Conservation (phyloP, 2,329 filamentous ascomycete genomes). For the Acrocalymma vagum region DNA sequence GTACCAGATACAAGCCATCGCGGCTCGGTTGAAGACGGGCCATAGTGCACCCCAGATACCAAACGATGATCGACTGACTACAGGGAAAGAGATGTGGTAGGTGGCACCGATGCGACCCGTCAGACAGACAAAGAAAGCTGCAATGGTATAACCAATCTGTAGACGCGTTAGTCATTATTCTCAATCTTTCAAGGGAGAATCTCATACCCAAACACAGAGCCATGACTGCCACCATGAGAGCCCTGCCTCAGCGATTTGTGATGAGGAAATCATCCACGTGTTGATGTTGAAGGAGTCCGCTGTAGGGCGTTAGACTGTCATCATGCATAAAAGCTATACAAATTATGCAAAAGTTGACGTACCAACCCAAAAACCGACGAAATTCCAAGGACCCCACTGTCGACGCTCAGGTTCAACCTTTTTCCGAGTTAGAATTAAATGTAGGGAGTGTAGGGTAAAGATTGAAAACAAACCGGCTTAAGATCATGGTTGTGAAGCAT, state of each 20-base stretch:
- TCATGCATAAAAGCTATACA: neutral
- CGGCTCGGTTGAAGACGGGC: conserved; percentile 90
- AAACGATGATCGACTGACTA: conserved; percentile 79
- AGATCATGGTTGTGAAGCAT: conserved; percentile 89
- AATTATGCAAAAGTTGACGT: conserved; percentile 14
- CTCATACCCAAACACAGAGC: conserved; percentile 73
- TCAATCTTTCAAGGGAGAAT: neutral
- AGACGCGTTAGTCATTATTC: conserved; percentile 6
- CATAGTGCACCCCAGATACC: conserved; percentile 90
- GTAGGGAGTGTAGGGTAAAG: no score
- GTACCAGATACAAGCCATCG: conserved; percentile 88
- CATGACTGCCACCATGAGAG: conserved; percentile 89
- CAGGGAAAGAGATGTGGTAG: conserved; percentile 91
- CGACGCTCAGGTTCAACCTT: conserved; percentile 78
- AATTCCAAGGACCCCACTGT: conserved; percentile 88
- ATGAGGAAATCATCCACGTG: conserved; percentile 92
- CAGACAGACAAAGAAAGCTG: conserved; percentile 72
- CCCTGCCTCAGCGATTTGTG: conserved; percentile 79
- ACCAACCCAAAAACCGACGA: conserved; percentile 85
- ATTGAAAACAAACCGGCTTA: conserved; percentile 57
- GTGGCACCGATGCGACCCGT: conserved; percentile 85
- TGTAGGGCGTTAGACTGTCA: conserved; percentile 22
- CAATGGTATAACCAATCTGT: conserved; percentile 76
- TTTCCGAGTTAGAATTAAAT: conserved; percentile 11
- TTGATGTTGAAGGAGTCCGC: conserved; percentile 64